phyloP scores from a whole-genome alignment of 768 basidiomycete genomes.

The Kwoniella europaea region DNA sequence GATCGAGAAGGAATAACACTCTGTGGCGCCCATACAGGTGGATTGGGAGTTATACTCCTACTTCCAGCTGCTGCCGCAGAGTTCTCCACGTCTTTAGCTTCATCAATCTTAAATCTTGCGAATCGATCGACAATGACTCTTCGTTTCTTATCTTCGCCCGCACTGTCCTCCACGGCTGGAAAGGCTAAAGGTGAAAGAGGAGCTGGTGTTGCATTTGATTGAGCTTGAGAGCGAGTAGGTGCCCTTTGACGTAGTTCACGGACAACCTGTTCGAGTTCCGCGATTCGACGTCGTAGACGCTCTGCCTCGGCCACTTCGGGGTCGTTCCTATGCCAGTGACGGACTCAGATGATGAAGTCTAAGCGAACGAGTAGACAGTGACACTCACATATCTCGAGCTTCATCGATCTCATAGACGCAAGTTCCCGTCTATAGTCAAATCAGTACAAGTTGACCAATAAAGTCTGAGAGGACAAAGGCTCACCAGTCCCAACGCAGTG shows the following conservation, averaged over 20 bases:
- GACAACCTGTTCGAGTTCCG: conserved; percentile 89
- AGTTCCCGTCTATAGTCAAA: conserved; percentile 72
- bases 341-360: no score
- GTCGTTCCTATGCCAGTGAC: conserved; percentile 68
- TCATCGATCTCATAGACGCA: conserved; percentile 93
- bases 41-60: conserved; percentile 17
- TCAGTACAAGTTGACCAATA: conserved; percentile 19
- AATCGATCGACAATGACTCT: conserved; percentile 52
- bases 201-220: conserved; percentile 2
- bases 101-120: conserved; percentile 53
- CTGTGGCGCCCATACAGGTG: conserved; percentile 10
- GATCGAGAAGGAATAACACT: neutral
- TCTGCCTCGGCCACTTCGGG: conserved; percentile 86
- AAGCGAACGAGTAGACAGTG: neutral
- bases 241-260: conserved; percentile 70
- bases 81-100: conserved; percentile 47
- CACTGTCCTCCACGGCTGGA: neutral
- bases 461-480: conserved; percentile 16
- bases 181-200: neutral
- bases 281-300: conserved; percentile 81
- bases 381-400: conserved; percentile 38
- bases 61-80: conserved; percentile 36
- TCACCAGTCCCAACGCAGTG: conserved; percentile 83
- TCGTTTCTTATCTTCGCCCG: conserved; percentile 43
- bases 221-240: conserved; percentile 28